Evolutionary conservation across 2,329 filamentous ascomycete species (phyloP).

Genomic region (Clarireedia monteithiana): DNA sequence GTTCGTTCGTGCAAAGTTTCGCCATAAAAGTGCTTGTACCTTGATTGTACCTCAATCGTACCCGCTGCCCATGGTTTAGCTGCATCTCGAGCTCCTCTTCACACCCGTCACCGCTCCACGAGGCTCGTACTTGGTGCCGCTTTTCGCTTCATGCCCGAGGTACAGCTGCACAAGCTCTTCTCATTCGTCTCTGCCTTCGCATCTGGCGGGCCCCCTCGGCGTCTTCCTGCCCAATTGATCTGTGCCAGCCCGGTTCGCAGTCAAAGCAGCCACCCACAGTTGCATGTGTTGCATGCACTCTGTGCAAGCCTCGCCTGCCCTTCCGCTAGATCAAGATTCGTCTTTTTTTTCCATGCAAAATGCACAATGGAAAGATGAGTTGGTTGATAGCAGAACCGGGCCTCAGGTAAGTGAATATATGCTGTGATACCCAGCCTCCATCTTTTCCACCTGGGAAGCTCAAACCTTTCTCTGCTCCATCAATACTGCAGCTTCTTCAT

Average conservation of each 20-base stretch:
- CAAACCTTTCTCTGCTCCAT: neutral
- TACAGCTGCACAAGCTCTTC: neutral
- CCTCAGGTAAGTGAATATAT: conserved; percentile 4
- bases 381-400: neutral
- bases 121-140: neutral
- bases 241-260: conserved; percentile 4
- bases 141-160: neutral
- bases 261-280: conserved; percentile 4
- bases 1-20: no score
- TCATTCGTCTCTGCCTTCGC: neutral
- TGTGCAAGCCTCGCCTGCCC: neutral
- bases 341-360: neutral
- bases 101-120: neutral
- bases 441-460: neutral
- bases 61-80: no score
- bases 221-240: neutral
- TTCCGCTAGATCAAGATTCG: neutral
- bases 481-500: neutral
- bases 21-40: no score
- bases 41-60: no score
- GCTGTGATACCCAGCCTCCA: conserved; percentile 10
- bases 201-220: neutral
- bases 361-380: neutral
- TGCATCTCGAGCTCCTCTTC: neutral
- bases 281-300: neutral